Evolutionary conservation across 83 land plant species (phyloP), one percentile per base, ranked within the genome.

Genomic region (Thuja plicata): DNA sequence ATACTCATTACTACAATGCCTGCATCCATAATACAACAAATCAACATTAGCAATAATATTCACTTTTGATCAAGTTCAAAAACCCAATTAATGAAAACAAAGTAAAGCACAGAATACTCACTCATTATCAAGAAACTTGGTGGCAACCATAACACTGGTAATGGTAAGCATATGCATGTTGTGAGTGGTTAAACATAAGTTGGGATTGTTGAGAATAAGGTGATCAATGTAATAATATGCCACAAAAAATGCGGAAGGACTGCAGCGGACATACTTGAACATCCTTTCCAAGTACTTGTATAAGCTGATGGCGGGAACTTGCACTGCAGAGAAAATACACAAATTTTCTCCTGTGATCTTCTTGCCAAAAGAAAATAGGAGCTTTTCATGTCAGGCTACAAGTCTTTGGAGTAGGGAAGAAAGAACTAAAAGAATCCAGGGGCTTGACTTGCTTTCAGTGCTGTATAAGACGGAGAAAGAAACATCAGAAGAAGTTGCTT

Each of bases 181-280:
- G 80, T 66, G 48, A 40, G 88, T 30, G 11, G 88, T 87, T 30
- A 87, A 13, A 13, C 3, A n/a, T 3, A 87, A 76, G 34, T 0
- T 5, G 19, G 78, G 78, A 30, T 7, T 21, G 37, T 87, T 2
- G 15, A 54, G n/a, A 30, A 87, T 27, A 1, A 87, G 77, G 7
- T 84, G 88, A 87, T 87, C 88, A 32, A 87, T 85, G 21, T 85
- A 85, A 46, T 0, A 27, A 43, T 85, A 85, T 38, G 48, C 87
- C 24, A 85, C 48, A 85, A 85, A 73, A 46, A 85, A 85, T 38
- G 48, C 40, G 0, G 87, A 85, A 85, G 87, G 87, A 8, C 88
- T 87, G 41, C 88, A 87, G 2, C 37, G 38, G 12, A 84, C n/a
- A 76, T 87, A 87, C 24, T 87, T 87, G 62, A 87, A 87, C 5